Base-by-base conservation (phyloP, 2,329 filamentous ascomycete genomes). In the Dactylellina cionopaga region DNA sequence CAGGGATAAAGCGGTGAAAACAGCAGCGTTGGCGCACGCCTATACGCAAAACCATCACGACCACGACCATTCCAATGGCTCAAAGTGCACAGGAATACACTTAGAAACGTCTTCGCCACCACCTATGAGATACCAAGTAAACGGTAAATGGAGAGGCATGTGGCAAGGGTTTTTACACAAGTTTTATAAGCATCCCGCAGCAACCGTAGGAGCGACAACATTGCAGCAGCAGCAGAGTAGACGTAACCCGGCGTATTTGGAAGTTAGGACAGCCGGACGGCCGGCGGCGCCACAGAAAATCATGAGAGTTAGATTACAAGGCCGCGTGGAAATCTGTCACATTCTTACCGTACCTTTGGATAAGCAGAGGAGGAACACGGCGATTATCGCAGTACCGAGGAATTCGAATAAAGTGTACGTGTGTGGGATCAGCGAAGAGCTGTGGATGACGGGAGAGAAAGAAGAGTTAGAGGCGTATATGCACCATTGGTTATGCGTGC, bases 401-500 rank as follows among this genome's bases (percentile, higher is more conserved):
- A 46, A 29, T 11, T 59, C 52, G 3, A 51, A 44, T 27, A 65
- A 33, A 24, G 24, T 72, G 1, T 72, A 72, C 24, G 52, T 72
- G 5, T 72, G 68, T 17, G 68, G 68, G 13, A 59, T 46, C 10
- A 54, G 47, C 4, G 35, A 59, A 7, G 51, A 52, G 7, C 11
- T 58, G 9, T 31, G 29, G 13, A 33, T 17, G 5, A 9, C 46
- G 3, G 27, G 44, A 9, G 58, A 52, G 51, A 59, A 47, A 29
- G 55, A 35, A 5, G 11, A 17, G 31, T 41, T 51, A 22, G 63
- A 60, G 1, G 69, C 55, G 10, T 62, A 68, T 54, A 35, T 74
- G 29, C 72, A 70, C 35, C 75, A 76, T 17, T 74, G 66, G 52
- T 35, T 76, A 15, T 60, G 51, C 10, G 37, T 70, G 13, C 68